Evolutionary conservation across 768 basidiomycete species (phyloP), one percentile per base, ranked within the genome.

Genomic region (Sporobolomyces pararoseus): DNA sequence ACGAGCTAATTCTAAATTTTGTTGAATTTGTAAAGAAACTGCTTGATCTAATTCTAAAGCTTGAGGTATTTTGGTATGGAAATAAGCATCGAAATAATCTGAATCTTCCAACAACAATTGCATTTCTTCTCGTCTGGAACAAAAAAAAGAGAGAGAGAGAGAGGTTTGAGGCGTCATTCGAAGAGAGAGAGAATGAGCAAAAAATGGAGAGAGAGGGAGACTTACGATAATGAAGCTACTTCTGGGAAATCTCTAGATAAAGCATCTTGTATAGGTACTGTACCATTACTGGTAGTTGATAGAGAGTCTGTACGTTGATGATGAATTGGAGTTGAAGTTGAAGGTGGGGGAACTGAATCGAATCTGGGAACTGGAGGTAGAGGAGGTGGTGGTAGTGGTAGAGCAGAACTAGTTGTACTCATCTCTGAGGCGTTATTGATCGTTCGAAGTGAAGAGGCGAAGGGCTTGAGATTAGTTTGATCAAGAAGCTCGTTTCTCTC

Each of bases 1-100:
- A 94, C 92, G 83, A 17, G 93, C 91, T 59, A 97, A 87, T 12
- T 86, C 84, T 75, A 92, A 88, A 75, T 97, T 96, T 44, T 91
- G 90, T 78, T 84, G 81, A 10, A 89, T 88, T 1, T 95, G 84
- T 72, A 89, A 88, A 16, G 88, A 82, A 75, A 93, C 89, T 1
- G 86, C 85, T 69, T 86, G 84, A 72, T 92, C 88, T 66, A 92
- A 81, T 21, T 84, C 83, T 76, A 88, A 88, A 47, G 95, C 90
- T 32, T 83, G 82, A 3, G 86, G 81, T 14, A 95, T 80, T 27
- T 27, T 25, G 1, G 89, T 86, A 79, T 93, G 88, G 72, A 98
- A 88, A 70, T 89, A 82, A 12, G 93, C 89, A 78, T 94, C 89
- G 73, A 94, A 93, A 78, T 93, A 93, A 21, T 82, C 80, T 1